Evolutionary conservation across 2,329 filamentous ascomycete species (phyloP).

Genomic region (Rhinocladiella mackenziei): DNA sequence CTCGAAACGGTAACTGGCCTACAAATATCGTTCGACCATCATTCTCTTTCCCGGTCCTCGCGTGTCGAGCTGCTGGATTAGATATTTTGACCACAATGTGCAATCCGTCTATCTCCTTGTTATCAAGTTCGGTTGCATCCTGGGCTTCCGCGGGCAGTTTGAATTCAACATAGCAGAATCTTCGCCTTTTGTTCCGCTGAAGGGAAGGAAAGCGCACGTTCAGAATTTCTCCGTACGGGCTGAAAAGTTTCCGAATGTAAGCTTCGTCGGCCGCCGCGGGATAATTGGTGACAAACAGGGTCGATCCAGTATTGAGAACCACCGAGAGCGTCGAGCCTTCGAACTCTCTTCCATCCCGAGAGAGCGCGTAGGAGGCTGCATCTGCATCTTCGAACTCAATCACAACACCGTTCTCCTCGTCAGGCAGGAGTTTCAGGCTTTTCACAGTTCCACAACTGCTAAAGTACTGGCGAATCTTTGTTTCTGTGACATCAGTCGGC

Average conservation of each 20-base stretch:
- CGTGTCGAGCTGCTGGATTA: slow-evolving; percentile 72
- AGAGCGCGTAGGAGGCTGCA: slow-evolving; percentile 75
- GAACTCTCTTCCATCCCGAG: slow-evolving; percentile 76
- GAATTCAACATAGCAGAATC: slow-evolving; percentile 97
- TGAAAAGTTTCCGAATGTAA: slow-evolving; percentile 54
- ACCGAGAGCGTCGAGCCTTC: slow-evolving; percentile 70
- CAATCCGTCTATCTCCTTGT: slow-evolving; percentile 60
- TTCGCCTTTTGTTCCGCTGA: slow-evolving; percentile 79
- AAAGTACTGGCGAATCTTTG: slow-evolving; percentile 82
- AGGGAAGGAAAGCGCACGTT: slow-evolving; percentile 86
- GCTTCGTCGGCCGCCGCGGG: slow-evolving; percentile 54
- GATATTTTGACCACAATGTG: slow-evolving; percentile 77
- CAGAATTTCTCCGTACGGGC: slow-evolving; percentile 72
- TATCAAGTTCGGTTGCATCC: slow-evolving; percentile 69
- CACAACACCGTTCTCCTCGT: slow-evolving; percentile 64
- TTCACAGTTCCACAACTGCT: slow-evolving; percentile 83
- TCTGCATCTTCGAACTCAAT: slow-evolving; percentile 81
- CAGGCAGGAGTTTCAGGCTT: slow-evolving; percentile 64
- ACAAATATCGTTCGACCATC: slow-evolving; percentile 85
- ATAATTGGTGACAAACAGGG: slow-evolving; percentile 87
- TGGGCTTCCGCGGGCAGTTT: slow-evolving; percentile 63
- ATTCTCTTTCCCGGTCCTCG: slow-evolving; percentile 72
- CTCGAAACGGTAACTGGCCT: slow-evolving; percentile 60
- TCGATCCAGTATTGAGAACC: slow-evolving; percentile 69
- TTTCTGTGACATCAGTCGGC: slow-evolving; percentile 64